Percentiles rank a stretch among this genome's conserved stretches.
phyloP scores from a whole-genome alignment of 2,329 filamentous ascomycete species.

The Alternaria ventricosa region DNA sequence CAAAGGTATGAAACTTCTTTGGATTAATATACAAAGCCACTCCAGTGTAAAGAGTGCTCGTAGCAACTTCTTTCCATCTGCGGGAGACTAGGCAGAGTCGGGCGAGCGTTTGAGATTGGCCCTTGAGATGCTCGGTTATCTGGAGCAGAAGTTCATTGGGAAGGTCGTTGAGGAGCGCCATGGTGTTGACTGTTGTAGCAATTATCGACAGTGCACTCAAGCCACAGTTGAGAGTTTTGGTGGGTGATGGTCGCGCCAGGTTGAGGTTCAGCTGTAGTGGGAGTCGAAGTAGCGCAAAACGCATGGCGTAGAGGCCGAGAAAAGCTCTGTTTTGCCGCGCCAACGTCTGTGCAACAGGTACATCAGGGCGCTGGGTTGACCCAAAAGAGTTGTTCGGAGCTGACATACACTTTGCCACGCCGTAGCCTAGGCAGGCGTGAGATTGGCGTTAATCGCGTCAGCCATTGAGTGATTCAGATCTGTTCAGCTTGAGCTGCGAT shows the following conservation, averaged over 20 bases:
- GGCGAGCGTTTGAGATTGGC: not conserved
- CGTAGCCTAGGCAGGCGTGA: not conserved
- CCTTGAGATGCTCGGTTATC: not conserved
- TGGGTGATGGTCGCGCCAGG: not conserved
- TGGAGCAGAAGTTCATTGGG: not conserved
- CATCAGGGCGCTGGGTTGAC: too few relatives aligned
- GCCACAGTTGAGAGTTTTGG: not conserved
- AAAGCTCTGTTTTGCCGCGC: not conserved
- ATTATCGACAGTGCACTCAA: not conserved
- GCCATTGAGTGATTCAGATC: not conserved
- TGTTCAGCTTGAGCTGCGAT: not conserved
- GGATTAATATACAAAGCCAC: too few relatives aligned
- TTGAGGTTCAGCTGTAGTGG: not conserved
- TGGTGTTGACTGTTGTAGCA: not conserved
- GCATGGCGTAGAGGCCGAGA: not conserved
- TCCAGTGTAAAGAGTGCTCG: not conserved
- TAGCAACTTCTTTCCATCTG: not conserved
- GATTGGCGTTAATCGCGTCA: accelerated
- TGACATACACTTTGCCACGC: not conserved
- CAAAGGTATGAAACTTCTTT: too few relatives aligned
- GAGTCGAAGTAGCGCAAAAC: not conserved
- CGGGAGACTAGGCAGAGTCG: not conserved
- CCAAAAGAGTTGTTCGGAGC: too few relatives aligned
- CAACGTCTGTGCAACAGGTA: not conserved
- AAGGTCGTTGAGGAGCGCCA: not conserved